Evolutionary conservation across 257 asterid species (phyloP).

Genomic region (Salvia splendens): DNA sequence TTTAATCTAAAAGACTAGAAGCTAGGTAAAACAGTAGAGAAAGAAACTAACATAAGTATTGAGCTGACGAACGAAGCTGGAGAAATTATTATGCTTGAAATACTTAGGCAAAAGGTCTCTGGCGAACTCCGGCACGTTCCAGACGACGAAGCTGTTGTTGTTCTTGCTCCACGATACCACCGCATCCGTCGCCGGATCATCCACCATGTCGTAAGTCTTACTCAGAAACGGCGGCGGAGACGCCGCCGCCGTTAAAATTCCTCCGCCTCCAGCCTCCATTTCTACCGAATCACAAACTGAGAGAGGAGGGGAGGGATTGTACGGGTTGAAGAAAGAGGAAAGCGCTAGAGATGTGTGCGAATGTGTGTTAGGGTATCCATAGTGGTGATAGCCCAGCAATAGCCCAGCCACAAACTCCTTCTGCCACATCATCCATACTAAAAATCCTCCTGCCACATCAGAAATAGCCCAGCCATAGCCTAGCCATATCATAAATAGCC

Average conservation of each 20-base stretch:
- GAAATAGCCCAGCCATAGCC: too few relatives aligned
- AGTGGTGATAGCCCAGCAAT: too few relatives aligned
- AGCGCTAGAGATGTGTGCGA: conserved; percentile 25
- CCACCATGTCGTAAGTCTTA: conserved; percentile 82
- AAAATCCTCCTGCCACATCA: too few relatives aligned
- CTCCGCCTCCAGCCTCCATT: conserved; percentile 40
- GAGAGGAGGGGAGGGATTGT: conserved; percentile 19
- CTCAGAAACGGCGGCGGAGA: conserved; percentile 70
- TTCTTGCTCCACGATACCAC: conserved; percentile 72
- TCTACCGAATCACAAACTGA: conserved; percentile 20
- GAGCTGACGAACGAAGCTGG: conserved; percentile 84
- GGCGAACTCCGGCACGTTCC: conserved; percentile 63
- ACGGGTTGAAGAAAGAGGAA: conserved; percentile 31
- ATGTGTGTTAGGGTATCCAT: neutral
- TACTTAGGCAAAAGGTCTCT: conserved; percentile 64
- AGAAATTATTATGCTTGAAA: conserved; percentile 79
- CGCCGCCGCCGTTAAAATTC: conserved; percentile 31
- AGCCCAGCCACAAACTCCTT: too few relatives aligned
- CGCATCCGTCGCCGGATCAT: conserved; percentile 66
- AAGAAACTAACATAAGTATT: conserved; percentile 67
- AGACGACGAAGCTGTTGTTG: conserved; percentile 70
- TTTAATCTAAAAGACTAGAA: neutral
- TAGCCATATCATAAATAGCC: too few relatives aligned
- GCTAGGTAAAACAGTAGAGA: neutral
- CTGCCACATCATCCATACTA: too few relatives aligned